phyloP scores from a whole-genome alignment of 202 grass and related monocot species.

The Bolboschoenoplectus hybrid region DNA sequence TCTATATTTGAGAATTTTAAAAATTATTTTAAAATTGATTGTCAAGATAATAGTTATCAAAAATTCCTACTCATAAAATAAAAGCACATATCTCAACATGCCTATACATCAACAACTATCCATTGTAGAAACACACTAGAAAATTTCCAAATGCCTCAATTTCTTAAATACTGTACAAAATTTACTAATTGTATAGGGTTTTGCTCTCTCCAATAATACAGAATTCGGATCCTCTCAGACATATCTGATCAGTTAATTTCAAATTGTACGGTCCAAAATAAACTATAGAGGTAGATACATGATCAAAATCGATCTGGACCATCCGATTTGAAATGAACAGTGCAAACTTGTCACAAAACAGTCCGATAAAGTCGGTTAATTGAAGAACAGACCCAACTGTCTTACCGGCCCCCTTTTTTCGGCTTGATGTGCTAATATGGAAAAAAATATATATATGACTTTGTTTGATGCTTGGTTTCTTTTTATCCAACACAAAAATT shows the following conservation, averaged over 20 bases:
- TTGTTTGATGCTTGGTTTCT: not conserved
- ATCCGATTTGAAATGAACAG: not conserved
- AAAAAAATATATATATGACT: not conserved
- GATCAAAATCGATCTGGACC: not conserved
- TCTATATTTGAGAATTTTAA: no score
- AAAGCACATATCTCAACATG: no score
- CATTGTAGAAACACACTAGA: no score
- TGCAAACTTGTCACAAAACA: not conserved
- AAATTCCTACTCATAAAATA: no score
- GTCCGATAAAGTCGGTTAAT: not conserved
- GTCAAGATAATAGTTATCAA: no score
- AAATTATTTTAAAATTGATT: no score
- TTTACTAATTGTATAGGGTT: not conserved
- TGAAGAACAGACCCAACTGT: not conserved
- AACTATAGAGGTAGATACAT: not conserved
- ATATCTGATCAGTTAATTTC: not conserved
- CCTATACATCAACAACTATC: no score
- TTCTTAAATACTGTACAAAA: no score
- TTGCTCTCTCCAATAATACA: not conserved
- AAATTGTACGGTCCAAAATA: not conserved
- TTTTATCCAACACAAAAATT: not conserved
- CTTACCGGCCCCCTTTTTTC: not conserved
- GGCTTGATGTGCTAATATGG: not conserved
- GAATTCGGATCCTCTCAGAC: not conserved
- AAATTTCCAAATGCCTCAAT: no score